These are phyloP conservation scores for Gryganskiella cystojenkinii DNA, from an alignment of 192 early-diverging fungal genomes.

Conservation along the genomic window DNA sequence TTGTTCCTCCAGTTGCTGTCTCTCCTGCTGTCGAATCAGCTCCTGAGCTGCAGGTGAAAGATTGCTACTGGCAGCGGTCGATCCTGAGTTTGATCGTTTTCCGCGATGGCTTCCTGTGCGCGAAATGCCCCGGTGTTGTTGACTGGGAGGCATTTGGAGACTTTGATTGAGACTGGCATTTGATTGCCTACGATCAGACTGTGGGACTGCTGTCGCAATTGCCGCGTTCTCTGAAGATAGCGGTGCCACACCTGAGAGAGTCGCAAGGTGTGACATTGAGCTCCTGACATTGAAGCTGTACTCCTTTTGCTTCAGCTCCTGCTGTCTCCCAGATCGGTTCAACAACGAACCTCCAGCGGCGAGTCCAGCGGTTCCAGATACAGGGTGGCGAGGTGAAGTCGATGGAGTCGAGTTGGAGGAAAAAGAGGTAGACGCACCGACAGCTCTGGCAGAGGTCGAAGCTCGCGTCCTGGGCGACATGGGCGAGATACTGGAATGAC, in stretches of 20 bases:
- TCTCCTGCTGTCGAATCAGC: constrained; percentile 31
- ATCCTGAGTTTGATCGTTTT: constrained; percentile 16
- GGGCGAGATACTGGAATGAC: constrained; percentile 35
- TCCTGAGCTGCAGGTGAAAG: constrained; percentile 38
- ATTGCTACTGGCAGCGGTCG: background rate
- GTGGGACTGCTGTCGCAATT: background rate
- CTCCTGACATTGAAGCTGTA: constrained; percentile 22
- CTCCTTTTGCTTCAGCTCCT: constrained; percentile 32
- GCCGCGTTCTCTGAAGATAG: background rate
- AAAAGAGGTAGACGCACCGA: constrained; percentile 11
- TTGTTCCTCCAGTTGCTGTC: constrained; percentile 19
- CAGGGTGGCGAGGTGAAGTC: constrained; percentile 24
- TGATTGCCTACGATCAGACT: background rate
- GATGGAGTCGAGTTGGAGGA: constrained; percentile 42
- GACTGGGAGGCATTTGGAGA: background rate
- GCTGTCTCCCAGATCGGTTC: constrained; percentile 7
- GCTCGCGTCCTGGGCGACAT: constrained; percentile 10
- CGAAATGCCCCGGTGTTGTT: background rate
- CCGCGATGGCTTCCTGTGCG: constrained; percentile 7
- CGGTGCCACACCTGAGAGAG: constrained; percentile 2
- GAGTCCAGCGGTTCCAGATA: background rate
- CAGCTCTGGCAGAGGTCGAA: constrained; percentile 13
- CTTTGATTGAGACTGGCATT: background rate
- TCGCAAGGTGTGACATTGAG: constrained; percentile 26
- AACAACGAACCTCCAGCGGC: constrained; percentile 2